A percentile compares a stretch with the other conserved stretches of the same genome.
Evolutionary conservation across 108 stramenopile species (phyloP).

Genomic region (Discostella pseudostelligera): DNA sequence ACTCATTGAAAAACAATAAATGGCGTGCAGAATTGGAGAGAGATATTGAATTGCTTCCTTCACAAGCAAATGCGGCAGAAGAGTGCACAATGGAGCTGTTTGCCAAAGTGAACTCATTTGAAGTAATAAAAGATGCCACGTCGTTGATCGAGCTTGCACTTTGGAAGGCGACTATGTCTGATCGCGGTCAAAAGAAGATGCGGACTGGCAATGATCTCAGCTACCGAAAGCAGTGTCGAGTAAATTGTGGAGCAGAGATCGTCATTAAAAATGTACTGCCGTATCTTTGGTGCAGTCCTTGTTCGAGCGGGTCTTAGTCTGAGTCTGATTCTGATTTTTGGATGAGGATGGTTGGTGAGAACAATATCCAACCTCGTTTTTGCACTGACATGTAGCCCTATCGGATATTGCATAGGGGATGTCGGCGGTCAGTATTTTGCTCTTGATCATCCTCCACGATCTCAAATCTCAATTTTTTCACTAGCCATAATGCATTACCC

Average conservation of each 20-base stretch:
- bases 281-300: not conserved
- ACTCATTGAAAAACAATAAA: not conserved
- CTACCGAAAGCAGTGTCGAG: not conserved
- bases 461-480: too few species aligned
- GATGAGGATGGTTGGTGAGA: too few species aligned
- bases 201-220: not conserved
- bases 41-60: not conserved
- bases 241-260: slow-evolving; percentile 2
- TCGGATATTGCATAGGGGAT: too few species aligned
- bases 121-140: not conserved
- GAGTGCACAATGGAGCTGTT: not conserved
- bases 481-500: too few species aligned
- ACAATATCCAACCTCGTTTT: too few species aligned
- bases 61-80: not conserved
- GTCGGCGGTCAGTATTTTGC: too few species aligned
- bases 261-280: not conserved
- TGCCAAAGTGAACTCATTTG: not conserved
- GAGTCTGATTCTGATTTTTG: too few species aligned
- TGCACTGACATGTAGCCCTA: too few species aligned
- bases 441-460: too few species aligned
- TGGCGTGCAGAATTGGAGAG: slow-evolving; percentile 1
- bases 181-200: not conserved
- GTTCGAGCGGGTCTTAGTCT: too few species aligned
- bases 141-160: not conserved
- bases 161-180: not conserved